Conservation (phyloP, 2,329 filamentous ascomycete genomes). For the Mycosphaerella arachidis region DNA sequence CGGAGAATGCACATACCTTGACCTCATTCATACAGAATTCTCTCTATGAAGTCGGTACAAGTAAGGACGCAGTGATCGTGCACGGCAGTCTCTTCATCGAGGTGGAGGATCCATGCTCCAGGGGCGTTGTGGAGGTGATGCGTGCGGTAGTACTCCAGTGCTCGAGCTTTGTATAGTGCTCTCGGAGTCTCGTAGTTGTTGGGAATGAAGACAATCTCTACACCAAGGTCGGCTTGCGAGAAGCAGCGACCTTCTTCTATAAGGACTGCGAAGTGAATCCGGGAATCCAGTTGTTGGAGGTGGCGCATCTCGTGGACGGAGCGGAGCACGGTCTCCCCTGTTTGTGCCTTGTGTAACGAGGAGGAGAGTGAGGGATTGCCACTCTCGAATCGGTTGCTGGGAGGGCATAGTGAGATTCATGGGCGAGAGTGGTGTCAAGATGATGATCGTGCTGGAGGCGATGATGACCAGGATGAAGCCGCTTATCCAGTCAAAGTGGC, state of each 20-base stretch:
- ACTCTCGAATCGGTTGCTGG: neutral
- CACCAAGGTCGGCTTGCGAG: neutral
- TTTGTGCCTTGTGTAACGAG: slow-evolving; percentile 5
- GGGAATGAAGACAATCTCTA: slow-evolving; percentile 2
- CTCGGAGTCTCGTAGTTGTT: neutral
- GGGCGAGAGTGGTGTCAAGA: neutral
- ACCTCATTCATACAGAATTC: neutral
- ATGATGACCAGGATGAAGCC: neutral
- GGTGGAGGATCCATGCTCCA: slow-evolving; percentile 3
- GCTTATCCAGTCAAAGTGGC: neutral
- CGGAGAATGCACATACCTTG: neutral
- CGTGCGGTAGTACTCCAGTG: slow-evolving; percentile 5
- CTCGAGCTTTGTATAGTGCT: slow-evolving; percentile 2
- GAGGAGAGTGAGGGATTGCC: neutral
- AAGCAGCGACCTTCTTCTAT: neutral
- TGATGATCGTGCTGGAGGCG: neutral
- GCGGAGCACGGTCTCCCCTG: neutral
- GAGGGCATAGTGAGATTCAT: neutral
- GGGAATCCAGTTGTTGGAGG: neutral
- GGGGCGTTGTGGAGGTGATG: neutral
- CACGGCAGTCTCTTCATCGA: slow-evolving; percentile 6
- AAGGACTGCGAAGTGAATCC: slow-evolving; percentile 1
- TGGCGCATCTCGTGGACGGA: neutral
- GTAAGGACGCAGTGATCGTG: slow-evolving; percentile 1
- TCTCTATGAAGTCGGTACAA: slow-evolving; percentile 6